Evolutionary conservation across 2,329 filamentous ascomycete species (phyloP).

Genomic region (Neopestalotiopsis sp.): DNA sequence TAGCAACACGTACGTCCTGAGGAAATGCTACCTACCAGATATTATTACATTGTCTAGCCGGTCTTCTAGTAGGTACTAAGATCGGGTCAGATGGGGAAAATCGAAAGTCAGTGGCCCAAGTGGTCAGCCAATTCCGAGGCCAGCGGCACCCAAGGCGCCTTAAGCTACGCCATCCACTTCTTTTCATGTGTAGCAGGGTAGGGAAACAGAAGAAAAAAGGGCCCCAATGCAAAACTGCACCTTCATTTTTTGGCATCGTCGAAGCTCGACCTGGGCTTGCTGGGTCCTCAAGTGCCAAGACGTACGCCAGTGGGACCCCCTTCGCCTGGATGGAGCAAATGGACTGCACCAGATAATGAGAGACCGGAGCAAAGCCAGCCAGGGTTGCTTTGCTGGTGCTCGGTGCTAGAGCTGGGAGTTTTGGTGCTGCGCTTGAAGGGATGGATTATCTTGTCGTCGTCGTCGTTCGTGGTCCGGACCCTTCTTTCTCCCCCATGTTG

Average conservation of each 20-base stretch:
- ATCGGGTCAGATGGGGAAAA: not conserved
- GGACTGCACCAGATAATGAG: conserved; percentile 9
- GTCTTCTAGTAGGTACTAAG: not conserved
- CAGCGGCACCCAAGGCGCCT: not conserved
- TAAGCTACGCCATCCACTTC: not conserved
- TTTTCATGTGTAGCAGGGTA: not conserved
- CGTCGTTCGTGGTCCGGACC: not conserved
- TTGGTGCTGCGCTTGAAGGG: not conserved
- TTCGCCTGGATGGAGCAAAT: not conserved
- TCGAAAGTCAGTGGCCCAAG: not conserved
- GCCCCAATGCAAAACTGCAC: not conserved
- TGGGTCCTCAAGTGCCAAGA: conserved; percentile 10
- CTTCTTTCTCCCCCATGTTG: not conserved
- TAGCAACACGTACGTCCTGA: not conserved
- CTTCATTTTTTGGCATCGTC: conserved; percentile 9
- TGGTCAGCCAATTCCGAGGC: no score
- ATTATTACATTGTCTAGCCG: not conserved
- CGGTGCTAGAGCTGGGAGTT: not conserved
- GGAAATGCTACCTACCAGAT: not conserved
- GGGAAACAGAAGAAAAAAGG: not conserved
- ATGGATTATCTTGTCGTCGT: not conserved
- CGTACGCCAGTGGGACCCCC: conserved; percentile 5
- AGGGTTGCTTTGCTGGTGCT: not conserved
- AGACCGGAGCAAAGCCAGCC: not conserved
- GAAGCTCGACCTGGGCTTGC: not conserved